A percentile compares a stretch with the other conserved stretches of the same genome.
Conservation (phyloP, 768 basidiomycete species). For the Cystobasidium ongulense region DNA sequence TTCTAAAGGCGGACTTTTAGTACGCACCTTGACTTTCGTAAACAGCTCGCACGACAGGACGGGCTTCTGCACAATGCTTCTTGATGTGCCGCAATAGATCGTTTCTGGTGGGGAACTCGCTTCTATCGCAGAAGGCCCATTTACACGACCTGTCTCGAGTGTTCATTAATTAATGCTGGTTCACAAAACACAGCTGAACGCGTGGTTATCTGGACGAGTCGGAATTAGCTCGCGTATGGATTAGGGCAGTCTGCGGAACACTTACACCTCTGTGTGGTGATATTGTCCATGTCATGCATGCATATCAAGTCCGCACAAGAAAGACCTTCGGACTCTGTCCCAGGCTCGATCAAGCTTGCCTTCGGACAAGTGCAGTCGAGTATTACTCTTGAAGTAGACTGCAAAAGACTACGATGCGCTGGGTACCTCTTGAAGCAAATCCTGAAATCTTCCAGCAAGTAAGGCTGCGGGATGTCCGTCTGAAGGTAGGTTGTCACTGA, state of each 20-base stretch:
- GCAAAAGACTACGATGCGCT: conserved; percentile 2
- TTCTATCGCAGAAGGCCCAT: background rate
- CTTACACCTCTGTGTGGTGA: background rate
- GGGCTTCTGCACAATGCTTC: background rate
- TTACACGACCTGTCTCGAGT: background rate
- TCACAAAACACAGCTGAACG: background rate
- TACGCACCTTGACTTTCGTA: conserved; percentile 5
- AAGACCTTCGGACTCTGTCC: too few relatives aligned
- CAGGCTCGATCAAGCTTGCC: too few relatives aligned
- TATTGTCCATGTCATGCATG: background rate
- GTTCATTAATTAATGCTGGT: background rate
- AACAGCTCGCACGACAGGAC: background rate
- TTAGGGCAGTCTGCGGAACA: background rate
- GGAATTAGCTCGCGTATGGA: too few relatives aligned
- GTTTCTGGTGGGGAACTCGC: background rate
- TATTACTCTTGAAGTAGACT: too few relatives aligned
- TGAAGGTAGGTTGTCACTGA: background rate
- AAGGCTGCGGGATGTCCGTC: background rate
- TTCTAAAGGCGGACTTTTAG: too few relatives aligned
- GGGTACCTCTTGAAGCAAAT: conserved; percentile 31
- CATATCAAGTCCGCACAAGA: too few relatives aligned
- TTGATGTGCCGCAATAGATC: background rate
- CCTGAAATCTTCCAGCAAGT: conserved; percentile 27
- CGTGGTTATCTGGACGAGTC: too few relatives aligned
- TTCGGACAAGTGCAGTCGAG: too few relatives aligned